A percentile compares a stretch with the other conserved stretches of the same genome.
phyloP scores from a whole-genome alignment of 345 rosid species.

The Citrus reticulata region DNA sequence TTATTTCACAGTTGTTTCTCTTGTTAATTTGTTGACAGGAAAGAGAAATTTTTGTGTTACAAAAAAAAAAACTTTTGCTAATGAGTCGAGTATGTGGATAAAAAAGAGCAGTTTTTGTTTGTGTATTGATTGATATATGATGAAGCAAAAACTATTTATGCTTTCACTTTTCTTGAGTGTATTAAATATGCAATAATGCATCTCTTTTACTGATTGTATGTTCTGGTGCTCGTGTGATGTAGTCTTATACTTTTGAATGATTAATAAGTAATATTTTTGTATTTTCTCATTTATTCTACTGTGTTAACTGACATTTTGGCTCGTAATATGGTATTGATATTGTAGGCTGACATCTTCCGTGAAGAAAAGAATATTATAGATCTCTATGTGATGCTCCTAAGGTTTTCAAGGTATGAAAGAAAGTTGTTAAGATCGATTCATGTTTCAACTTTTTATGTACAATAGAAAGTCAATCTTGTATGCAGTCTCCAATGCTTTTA shows the following conservation, averaged over 20 bases:
- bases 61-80: background rate
- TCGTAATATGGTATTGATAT: constrained; percentile 4
- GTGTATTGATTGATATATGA: background rate
- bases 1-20: background rate
- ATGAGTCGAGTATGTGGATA: background rate
- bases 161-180: background rate
- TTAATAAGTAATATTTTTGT: background rate
- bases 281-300: background rate
- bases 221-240: background rate
- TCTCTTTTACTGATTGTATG: background rate
- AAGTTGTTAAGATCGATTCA: background rate
- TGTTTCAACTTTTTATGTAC: background rate
- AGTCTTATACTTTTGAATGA: background rate
- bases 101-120: background rate
- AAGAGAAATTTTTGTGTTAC: background rate
- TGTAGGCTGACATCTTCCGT: constrained; percentile 92
- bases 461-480: background rate
- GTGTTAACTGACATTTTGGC: background rate
- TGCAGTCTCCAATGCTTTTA: background rate
- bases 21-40: background rate
- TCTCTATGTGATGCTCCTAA: constrained; percentile 86
- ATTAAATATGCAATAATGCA: background rate
- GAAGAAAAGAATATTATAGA: constrained; percentile 81
- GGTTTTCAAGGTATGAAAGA: constrained; percentile 78
- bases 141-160: background rate